These are phyloP conservation scores for Debaryomyces robertsiae DNA, from an alignment of 1,139 yeast species.

Conservation along the genomic window DNA sequence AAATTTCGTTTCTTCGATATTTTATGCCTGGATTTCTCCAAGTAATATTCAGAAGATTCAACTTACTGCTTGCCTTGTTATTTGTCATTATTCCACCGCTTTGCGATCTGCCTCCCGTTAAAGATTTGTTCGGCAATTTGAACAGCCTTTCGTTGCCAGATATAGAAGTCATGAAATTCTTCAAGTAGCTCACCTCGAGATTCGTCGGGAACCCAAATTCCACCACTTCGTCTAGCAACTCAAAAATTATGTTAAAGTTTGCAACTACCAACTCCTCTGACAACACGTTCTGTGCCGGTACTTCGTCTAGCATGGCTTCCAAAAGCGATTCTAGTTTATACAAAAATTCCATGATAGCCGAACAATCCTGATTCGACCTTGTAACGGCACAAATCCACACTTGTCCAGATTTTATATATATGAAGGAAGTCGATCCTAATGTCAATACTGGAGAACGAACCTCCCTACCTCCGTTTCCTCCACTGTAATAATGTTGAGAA, in stretches of 20 bases:
- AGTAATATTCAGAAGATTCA: constrained; percentile 29
- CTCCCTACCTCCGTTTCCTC: constrained; percentile 25
- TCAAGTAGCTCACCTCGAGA: constrained; percentile 53
- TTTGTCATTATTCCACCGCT: constrained; percentile 12
- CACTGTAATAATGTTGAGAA: constrained; percentile 19
- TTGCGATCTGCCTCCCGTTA: constrained; percentile 12
- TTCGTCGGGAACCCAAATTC: constrained; percentile 84
- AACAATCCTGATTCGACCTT: constrained; percentile 85
- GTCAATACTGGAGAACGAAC: constrained; percentile 82
- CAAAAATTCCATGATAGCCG: constrained; percentile 76
- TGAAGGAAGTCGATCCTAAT: constrained; percentile 87
- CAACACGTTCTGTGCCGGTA: constrained; percentile 17
- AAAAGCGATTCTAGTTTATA: constrained; percentile 58
- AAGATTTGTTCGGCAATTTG: constrained; percentile 20
- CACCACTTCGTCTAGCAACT: constrained; percentile 72
- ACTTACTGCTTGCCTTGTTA: constrained; percentile 12
- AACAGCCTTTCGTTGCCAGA: constrained; percentile 27
- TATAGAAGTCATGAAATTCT: constrained; percentile 26
- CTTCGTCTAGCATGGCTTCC: constrained; percentile 22
- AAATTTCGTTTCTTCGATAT: constrained; percentile 81
- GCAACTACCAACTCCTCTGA: constrained; percentile 37
- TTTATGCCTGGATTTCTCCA: constrained; percentile 79
- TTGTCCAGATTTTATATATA: constrained; percentile 70
- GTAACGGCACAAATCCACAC: constrained; percentile 87
- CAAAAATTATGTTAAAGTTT: constrained; percentile 71